Percentiles rank a stretch among this genome's conserved stretches.
Evolutionary conservation across 768 basidiomycete species (phyloP).

Genomic region (Boletus sensibilis): DNA sequence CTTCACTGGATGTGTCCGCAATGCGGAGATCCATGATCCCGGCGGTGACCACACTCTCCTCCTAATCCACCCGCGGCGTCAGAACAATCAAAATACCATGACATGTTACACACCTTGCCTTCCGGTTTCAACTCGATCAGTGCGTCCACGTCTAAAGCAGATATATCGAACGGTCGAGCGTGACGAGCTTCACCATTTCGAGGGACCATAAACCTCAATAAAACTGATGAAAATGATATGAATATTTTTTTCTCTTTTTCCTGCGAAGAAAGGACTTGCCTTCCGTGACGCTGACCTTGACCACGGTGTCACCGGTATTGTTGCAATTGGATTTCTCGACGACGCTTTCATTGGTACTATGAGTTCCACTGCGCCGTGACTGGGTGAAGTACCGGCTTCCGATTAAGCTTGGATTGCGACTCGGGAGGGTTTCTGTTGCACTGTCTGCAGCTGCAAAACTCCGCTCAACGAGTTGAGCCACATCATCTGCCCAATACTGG

Average conservation of each 20-base stretch:
- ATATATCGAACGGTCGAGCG: conserved; percentile 53
- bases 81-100: not conserved
- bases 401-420: conserved; percentile 64
- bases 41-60: conserved; percentile 67
- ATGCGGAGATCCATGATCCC: conserved; percentile 61
- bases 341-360: conserved; percentile 41
- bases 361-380: conserved; percentile 37
- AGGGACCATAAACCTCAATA: conserved; percentile 51
- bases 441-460: conserved; percentile 24
- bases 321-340: conserved; percentile 23
- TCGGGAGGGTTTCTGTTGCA: conserved; percentile 35
- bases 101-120: conserved; percentile 53
- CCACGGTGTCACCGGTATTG: conserved; percentile 41
- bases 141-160: conserved; percentile 60
- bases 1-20: conserved; percentile 43
- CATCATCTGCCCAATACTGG: conserved; percentile 88
- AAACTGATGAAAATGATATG: conserved; percentile 24
- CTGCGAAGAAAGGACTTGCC: conserved; percentile 24
- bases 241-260: not conserved
- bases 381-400: conserved; percentile 76
- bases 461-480: conserved; percentile 66
- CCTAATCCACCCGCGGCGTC: conserved; percentile 38
- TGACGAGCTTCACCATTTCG: conserved; percentile 33
- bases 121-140: conserved; percentile 67
- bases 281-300: conserved; percentile 52